These are phyloP conservation scores for Podospora sp. DNA, from an alignment of 495 filamentous ascomycete genomes.

Conservation along the genomic window DNA sequence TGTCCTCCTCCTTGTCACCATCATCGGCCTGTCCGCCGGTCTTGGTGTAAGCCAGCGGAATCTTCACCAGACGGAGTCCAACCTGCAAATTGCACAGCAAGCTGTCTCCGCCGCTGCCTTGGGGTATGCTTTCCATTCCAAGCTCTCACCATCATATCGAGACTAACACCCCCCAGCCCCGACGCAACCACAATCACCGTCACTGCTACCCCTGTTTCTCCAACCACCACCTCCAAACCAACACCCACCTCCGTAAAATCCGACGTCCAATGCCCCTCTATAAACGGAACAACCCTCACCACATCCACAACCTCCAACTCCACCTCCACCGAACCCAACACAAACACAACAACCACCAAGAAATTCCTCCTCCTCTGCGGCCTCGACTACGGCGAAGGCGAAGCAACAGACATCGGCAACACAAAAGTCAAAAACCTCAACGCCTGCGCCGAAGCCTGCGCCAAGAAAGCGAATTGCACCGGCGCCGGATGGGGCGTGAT, in stretches of 20 bases:
- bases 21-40: slow-evolving; percentile 35
- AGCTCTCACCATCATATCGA: background rate
- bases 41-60: slow-evolving; percentile 35
- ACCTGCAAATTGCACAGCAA: slow-evolving; percentile 23
- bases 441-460: slow-evolving; percentile 40
- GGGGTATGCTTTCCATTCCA: background rate
- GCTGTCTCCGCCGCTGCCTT: slow-evolving; percentile 17
- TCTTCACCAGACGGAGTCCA: slow-evolving; percentile 21
- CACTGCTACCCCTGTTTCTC: background rate
- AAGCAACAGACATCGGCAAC: slow-evolving; percentile 38
- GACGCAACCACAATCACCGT: slow-evolving; percentile 9
- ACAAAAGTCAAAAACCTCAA: slow-evolving; percentile 31
- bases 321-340: slow-evolving; percentile 18
- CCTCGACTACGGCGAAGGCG: slow-evolving; percentile 36
- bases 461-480: slow-evolving; percentile 31
- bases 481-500: slow-evolving; percentile 43
- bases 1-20: slow-evolving; percentile 20
- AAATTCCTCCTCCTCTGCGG: slow-evolving; percentile 39
- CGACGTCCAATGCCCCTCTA: slow-evolving; percentile 29
- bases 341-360: slow-evolving; percentile 19
- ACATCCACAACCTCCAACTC: slow-evolving; percentile 8
- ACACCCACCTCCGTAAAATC: slow-evolving; percentile 16
- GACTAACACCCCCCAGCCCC: background rate
- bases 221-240: background rate
- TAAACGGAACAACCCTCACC: slow-evolving; percentile 41